Base-by-base conservation (phyloP, 129 eudicot species). In the Tagetes erecta region DNA sequence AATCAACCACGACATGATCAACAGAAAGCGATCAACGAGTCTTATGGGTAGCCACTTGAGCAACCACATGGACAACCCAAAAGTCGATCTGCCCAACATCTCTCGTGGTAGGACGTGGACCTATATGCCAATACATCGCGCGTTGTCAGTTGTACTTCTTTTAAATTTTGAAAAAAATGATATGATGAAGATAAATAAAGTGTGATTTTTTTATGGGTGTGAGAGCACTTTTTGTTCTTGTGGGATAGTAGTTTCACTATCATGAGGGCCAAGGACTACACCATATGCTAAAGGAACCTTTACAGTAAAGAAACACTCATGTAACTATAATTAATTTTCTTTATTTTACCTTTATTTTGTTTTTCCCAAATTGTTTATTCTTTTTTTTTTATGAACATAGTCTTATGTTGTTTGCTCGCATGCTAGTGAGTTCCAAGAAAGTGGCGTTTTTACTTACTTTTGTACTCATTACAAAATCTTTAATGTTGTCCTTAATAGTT, bases 31-130 rank as follows among this genome's bases (percentile, higher is more conserved):
- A 76, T 94, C 98, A 51, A 90, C 98, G 46, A 88, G 83, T 73
- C 84, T 82, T 74, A 90, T 73, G 51, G 96, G 98, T 11, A 94
- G 70, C 98, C 98, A 94, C 91, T 90, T 90, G 76, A 94, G 96
- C 78, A 94, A 76, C 89, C 96, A 94, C 98, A 94, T 94, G 82
- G 97, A 94, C 85, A 94, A 55, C 84, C 89, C 98, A 65, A 94
- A 94, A 84, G 98, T 94, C 39, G 98, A 94, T 82, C 77, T 84
- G 52, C 98, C 98, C 42, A 94, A 84, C 97, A 94, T 85, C 81
- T 90, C 98, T 86, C 92, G 83, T 72, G 98, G 98, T 71, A 94
- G 86, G 79, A 94, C 86, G 76, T 94, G 98, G 27, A 94, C 97
- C 98, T 92, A 80, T 75, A 60, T 36, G 58, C 1, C 72, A 27